Base-by-base conservation (phyloP, 768 basidiomycete genomes). In the Psilocybe tampanensis region DNA sequence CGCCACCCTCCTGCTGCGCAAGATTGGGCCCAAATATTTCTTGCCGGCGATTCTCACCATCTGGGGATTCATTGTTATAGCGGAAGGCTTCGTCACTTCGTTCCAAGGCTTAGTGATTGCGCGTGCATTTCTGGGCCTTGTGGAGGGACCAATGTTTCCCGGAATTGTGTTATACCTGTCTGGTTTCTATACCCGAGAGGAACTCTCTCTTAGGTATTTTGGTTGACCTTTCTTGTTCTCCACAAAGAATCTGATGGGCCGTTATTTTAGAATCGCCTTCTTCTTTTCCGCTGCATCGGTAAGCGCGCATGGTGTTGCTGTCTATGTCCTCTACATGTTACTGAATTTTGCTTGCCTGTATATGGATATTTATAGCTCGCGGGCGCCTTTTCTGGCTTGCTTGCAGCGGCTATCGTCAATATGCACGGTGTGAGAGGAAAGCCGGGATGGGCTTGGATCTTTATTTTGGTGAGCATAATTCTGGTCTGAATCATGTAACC, bases 371-470 rank as follows among this genome's bases (percentile, higher is more conserved):
- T 15, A n/a, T 29, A 74, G 73, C 72, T 84, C 2, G 78, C 85
- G 0, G 83, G 85, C 1, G 80, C 83, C 0, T 86, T 87, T 63
- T 86, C 85, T 3, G 88, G 88, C 44, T 69, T 89, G 7, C 75
- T 90, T 2, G 86, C 86, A 1, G 74, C 83, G 26, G 85, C 76
- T 0, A 86, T 90, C 47, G 64, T 75, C 17, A 69, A 83, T 8
- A 82, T 90, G 76, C 66, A 85, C 45, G 83, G 82, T 13, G 68
- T 76, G 17, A 68, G 71, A 1, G 80, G 82, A 5, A 77, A 71
- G 50, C 73, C 80, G 2, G 86, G 82, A 0, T 89, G 86, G 87
- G 72, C 80, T 15, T 86, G 83, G 85, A 80, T 85, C 56, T 83
- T 84, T 61, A 83, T 84, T 39, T 26, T 84, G 19, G 80, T 82